Evolutionary conservation across 78 protist genomes (phyloP).

Genomic region (Dictyostelium capitatum): DNA sequence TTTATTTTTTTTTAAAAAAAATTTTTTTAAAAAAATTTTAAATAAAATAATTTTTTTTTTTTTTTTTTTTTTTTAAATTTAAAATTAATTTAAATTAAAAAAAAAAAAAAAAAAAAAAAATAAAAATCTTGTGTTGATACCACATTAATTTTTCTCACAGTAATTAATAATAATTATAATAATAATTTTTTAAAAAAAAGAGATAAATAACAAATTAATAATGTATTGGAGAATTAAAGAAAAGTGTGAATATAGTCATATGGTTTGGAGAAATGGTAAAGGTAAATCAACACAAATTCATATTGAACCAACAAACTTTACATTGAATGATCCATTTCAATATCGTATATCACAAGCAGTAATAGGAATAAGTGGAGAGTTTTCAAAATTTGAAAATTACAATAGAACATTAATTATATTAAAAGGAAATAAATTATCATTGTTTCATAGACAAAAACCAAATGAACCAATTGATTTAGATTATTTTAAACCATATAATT

Average conservation of each 20-base stretch:
- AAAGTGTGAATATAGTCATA: background rate
- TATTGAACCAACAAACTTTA: constrained; percentile 38
- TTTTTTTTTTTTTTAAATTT: constrained; percentile 2
- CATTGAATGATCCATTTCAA: constrained; percentile 38
- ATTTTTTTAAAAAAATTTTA: background rate
- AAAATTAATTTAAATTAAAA: background rate
- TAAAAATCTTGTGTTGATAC: too few species aligned
- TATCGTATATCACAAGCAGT: constrained; percentile 49
- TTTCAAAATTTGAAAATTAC: constrained; percentile 48
- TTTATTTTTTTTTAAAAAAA: too few species aligned
- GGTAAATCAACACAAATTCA: constrained; percentile 58
- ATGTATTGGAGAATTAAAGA: constrained; percentile 28
- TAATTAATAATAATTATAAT: too few species aligned
- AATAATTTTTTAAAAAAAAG: background rate
- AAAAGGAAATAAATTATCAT: constrained; percentile 38
- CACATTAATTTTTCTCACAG: too few species aligned
- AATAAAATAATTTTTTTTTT: background rate
- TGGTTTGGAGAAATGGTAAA: constrained; percentile 70
- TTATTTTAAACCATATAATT: constrained; percentile 49
- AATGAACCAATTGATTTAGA: constrained; percentile 3
- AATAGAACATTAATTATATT: constrained; percentile 30
- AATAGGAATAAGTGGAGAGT: constrained; percentile 27
- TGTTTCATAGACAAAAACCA: constrained; percentile 64
- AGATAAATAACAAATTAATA: background rate
- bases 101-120: too few species aligned